Conservation (phyloP, 176 grass and related monocot genomes). For the Aegilops tauschii region DNA sequence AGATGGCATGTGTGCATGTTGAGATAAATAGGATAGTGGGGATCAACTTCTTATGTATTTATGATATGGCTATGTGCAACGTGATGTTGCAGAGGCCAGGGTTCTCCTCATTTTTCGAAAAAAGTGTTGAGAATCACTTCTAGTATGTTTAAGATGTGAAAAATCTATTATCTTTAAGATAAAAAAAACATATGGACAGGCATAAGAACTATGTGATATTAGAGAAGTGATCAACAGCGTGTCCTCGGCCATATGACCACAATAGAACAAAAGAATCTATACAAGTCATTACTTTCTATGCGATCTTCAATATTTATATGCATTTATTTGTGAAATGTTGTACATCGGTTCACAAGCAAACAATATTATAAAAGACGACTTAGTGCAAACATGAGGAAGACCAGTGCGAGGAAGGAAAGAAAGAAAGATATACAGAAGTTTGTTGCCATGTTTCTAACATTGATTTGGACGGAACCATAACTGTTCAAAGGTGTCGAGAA, state of each 20-base stretch:
- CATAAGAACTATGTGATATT: too few relatives aligned
- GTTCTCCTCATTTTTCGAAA: too few relatives aligned
- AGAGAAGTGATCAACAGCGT: not conserved
- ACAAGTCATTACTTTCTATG: not conserved
- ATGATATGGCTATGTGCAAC: too few relatives aligned
- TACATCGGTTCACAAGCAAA: not conserved
- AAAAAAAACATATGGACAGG: too few relatives aligned
- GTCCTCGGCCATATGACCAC: not conserved
- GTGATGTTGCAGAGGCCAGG: too few relatives aligned
- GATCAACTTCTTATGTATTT: too few relatives aligned
- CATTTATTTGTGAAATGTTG: not conserved
- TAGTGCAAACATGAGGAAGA: not conserved
- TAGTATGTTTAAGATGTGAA: not conserved
- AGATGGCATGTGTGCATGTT: too few relatives aligned
- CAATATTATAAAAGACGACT: not conserved
- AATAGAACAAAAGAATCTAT: not conserved
- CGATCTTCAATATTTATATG: not conserved
- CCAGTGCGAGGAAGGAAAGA: not conserved
- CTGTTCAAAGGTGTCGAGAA: not conserved
- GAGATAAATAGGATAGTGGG: too few relatives aligned
- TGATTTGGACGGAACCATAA: not conserved
- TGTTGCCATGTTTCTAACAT: not conserved
- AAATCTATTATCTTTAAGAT: not conserved
- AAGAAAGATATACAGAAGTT: not conserved
- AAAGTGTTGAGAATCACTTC: not conserved